Evolutionary conservation across 176 grass and related monocot species (phyloP).

Genomic region (Hsuehochloa calcarea): DNA sequence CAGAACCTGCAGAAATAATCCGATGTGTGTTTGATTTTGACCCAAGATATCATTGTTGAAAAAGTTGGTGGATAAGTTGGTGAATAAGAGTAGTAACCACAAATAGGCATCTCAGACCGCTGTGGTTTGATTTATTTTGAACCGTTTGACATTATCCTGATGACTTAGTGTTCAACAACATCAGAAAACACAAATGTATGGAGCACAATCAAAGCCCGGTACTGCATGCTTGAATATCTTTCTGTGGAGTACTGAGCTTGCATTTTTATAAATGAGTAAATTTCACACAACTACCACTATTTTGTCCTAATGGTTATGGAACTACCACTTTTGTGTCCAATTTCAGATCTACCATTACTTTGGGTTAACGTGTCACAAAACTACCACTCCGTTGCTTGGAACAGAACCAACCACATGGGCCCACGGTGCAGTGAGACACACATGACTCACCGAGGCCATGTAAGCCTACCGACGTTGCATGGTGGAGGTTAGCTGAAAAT

Average conservation of each 20-base stretch:
- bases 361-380: no score
- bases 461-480: no score
- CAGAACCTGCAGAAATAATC: not conserved
- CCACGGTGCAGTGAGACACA: no score
- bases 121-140: not conserved
- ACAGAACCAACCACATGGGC: no score
- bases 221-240: conserved; percentile 14
- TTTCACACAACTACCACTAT: not conserved
- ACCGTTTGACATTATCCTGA: not conserved
- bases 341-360: not conserved
- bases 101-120: not conserved
- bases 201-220: not conserved
- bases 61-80: conserved; percentile 23
- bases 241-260: not conserved
- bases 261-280: not conserved
- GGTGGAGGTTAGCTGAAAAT: no score
- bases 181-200: not conserved
- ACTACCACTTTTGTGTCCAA: not conserved
- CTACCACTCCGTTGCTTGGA: no score
- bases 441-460: no score
- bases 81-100: not conserved
- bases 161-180: not conserved
- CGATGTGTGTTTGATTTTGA: not conserved
- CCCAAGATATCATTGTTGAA: not conserved
- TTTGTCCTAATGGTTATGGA: not conserved